Evolutionary conservation across 192 early-diverging fungal genomes (phyloP).

Genomic region (Coemansia sp.): DNA sequence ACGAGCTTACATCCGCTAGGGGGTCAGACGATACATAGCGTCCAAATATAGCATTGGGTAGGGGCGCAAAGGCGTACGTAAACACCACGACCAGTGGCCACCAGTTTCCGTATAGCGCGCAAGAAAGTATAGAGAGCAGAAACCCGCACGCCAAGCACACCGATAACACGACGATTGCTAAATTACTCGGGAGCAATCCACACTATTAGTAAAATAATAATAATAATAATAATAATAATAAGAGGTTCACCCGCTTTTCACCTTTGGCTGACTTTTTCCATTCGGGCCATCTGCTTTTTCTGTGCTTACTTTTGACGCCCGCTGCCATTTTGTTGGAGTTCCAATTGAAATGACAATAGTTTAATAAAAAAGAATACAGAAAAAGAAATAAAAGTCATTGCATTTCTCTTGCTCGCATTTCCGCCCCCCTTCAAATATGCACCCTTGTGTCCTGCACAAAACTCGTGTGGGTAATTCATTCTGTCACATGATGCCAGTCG

Average conservation of each 20-base stretch:
- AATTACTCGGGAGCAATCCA: background rate
- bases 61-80: constrained; percentile 86
- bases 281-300: background rate
- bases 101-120: constrained; percentile 95
- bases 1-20: constrained; percentile 64
- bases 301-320: constrained; percentile 22
- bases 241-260: no score
- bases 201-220: background rate
- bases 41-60: constrained; percentile 86
- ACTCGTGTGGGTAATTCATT: background rate
- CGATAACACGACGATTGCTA: constrained; percentile 69
- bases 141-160: constrained; percentile 91
- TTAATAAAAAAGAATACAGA: background rate
- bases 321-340: constrained; percentile 18
- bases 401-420: constrained; percentile 1
- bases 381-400: background rate
- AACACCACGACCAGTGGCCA: constrained; percentile 92
- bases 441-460: background rate
- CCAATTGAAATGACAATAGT: background rate
- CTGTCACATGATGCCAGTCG: constrained; percentile 2
- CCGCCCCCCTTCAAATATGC: background rate
- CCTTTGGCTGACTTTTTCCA: background rate
- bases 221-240: background rate
- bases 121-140: constrained; percentile 91
- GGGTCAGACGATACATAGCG: constrained; percentile 69